phyloP scores from a whole-genome alignment of 2,329 filamentous ascomycete genomes.

The Colletotrichum melonis region DNA sequence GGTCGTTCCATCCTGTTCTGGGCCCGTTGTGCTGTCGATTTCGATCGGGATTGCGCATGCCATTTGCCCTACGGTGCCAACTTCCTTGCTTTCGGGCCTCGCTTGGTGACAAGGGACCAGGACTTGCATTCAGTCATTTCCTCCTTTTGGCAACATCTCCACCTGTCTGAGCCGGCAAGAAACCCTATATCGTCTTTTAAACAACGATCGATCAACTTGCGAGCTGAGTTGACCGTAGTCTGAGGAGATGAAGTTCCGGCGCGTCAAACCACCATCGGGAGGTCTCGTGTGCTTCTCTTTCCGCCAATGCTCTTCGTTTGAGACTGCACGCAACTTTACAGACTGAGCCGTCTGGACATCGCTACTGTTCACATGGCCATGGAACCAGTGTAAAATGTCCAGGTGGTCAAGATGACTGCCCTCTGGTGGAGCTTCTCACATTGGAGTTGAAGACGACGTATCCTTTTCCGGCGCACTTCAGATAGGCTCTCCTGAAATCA shows the following conservation, averaged over 20 bases:
- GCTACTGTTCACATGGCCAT: not conserved
- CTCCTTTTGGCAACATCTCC: constrained; percentile 19
- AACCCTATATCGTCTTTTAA: constrained; percentile 12
- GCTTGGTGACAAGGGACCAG: constrained; percentile 6
- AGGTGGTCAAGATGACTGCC: not conserved
- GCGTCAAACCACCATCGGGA: not conserved
- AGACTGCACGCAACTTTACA: not conserved
- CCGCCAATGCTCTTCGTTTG: not conserved
- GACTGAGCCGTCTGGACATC: not conserved
- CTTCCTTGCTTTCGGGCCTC: constrained; percentile 30
- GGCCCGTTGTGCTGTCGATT: constrained; percentile 17
- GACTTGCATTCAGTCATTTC: constrained; percentile 12
- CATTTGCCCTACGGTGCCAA: constrained; percentile 1
- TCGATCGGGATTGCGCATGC: constrained; percentile 21
- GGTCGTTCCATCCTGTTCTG: constrained; percentile 31
- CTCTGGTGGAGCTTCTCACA: not conserved
- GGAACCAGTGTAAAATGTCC: not conserved
- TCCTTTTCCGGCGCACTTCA: not conserved
- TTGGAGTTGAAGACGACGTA: not conserved
- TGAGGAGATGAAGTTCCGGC: constrained; percentile 32
- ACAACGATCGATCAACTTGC: not conserved
- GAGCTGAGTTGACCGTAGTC: not conserved
- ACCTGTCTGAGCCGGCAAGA: constrained; percentile 21
- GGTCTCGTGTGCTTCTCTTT: not conserved
- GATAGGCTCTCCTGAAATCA: not conserved